A percentile compares a stretch with the other conserved stretches of the same genome.
phyloP scores from a whole-genome alignment of 805 yeast species.

The Candida patagonica region DNA sequence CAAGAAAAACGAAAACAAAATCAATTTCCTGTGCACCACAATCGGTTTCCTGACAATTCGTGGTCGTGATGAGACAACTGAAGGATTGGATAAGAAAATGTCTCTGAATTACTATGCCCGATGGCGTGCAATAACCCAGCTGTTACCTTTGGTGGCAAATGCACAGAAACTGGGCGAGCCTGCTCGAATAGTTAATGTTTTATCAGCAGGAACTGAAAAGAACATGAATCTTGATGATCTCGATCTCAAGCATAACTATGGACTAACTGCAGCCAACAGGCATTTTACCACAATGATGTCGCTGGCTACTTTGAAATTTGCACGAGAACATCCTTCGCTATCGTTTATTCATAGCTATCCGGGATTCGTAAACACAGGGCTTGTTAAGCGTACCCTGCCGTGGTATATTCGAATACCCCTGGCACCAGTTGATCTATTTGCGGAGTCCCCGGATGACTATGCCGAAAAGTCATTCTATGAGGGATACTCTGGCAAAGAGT shows the following conservation, averaged over 20 bases:
- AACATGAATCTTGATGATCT: slow-evolving; percentile 18
- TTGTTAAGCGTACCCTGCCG: slow-evolving; percentile 1
- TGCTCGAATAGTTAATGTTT: slow-evolving; percentile 21
- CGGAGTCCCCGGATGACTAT: background rate
- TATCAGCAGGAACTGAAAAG: slow-evolving; percentile 20
- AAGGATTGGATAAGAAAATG: slow-evolving; percentile 23
- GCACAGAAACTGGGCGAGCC: slow-evolving; percentile 16
- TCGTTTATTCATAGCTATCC: slow-evolving; percentile 6
- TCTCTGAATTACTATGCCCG: slow-evolving; percentile 23
- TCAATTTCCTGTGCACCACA: slow-evolving; percentile 17
- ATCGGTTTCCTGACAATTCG: slow-evolving; percentile 22
- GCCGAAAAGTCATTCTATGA: slow-evolving; percentile 4
- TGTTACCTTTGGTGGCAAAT: slow-evolving; percentile 18
- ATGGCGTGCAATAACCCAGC: slow-evolving; percentile 17
- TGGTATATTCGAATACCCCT: slow-evolving; percentile 4
- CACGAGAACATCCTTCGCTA: slow-evolving; percentile 2
- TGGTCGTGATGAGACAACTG: slow-evolving; percentile 27
- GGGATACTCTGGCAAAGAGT: slow-evolving; percentile 13
- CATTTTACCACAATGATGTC: slow-evolving; percentile 17
- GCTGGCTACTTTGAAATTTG: slow-evolving; percentile 11
- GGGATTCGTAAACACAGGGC: slow-evolving; percentile 4
- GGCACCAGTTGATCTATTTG: background rate
- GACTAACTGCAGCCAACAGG: slow-evolving; percentile 8
- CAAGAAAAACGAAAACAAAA: slow-evolving; percentile 11
- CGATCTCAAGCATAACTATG: slow-evolving; percentile 17